Percentiles rank a stretch among this genome's conserved stretches.
Evolutionary conservation across 2,329 filamentous ascomycete genomes (phyloP).

Genomic region (Botryotinia globosa): DNA sequence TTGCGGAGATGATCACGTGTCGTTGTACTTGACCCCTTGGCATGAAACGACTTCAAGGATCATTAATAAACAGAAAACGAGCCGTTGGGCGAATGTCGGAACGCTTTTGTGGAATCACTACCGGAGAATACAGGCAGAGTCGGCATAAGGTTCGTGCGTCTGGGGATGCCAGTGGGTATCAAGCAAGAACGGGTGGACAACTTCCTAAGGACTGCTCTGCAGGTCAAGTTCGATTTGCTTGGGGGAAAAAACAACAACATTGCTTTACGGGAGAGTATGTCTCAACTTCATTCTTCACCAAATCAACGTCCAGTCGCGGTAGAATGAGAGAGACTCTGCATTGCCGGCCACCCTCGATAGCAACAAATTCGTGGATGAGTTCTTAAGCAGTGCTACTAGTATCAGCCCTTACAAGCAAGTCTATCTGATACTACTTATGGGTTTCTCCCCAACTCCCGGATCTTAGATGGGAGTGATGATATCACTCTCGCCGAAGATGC

Average conservation of each 20-base stretch:
- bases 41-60: not conserved
- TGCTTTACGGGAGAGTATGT: too few relatives aligned
- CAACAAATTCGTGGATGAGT: not conserved
- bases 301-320: not conserved
- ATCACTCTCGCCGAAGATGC: too few relatives aligned
- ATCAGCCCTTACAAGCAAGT: not conserved
- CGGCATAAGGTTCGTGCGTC: not conserved
- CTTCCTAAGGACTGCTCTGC: not conserved
- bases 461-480: fast-evolving
- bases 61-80: not conserved
- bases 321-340: not conserved
- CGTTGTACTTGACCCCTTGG: not conserved
- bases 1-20: not conserved
- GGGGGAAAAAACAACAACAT: not conserved
- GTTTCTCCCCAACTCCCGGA: not conserved
- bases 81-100: too few relatives aligned
- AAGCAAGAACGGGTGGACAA: not conserved
- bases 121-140: too few relatives aligned
- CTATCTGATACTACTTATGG: not conserved
- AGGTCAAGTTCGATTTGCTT: not conserved
- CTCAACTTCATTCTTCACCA: not conserved
- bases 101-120: too few relatives aligned
- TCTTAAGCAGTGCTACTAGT: too few relatives aligned
- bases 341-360: not conserved
- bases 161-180: not conserved